phyloP scores from a whole-genome alignment of 192 early-diverging fungal species.

The Entomortierella chlamydospora region DNA sequence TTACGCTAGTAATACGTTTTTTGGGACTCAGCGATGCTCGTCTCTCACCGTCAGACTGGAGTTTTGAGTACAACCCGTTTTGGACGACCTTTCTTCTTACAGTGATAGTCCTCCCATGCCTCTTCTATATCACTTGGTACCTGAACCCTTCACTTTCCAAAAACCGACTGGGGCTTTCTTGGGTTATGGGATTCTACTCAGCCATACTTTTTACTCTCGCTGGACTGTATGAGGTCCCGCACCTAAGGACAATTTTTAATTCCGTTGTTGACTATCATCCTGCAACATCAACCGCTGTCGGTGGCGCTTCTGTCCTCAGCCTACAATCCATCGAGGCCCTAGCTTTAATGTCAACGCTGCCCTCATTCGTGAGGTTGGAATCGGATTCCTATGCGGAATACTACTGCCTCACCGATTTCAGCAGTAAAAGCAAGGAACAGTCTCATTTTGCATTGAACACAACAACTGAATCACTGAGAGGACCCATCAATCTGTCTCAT shows the following conservation, averaged over 20 bases:
- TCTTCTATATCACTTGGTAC: slow-evolving; percentile 47
- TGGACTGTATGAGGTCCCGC: slow-evolving; percentile 36
- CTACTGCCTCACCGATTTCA: slow-evolving; percentile 39
- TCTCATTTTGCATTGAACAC: no score
- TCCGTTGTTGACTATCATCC: slow-evolving; percentile 30
- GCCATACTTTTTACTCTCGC: slow-evolving; percentile 32
- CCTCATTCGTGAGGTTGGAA: slow-evolving; percentile 39
- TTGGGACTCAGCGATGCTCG: slow-evolving; percentile 31
- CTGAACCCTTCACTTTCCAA: slow-evolving; percentile 43
- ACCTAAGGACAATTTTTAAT: slow-evolving; percentile 43
- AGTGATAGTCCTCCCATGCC: slow-evolving; percentile 26
- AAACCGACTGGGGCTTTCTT: slow-evolving; percentile 48
- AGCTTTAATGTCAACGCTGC: slow-evolving; percentile 8
- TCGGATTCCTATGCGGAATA: slow-evolving; percentile 15
- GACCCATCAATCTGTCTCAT: no score
- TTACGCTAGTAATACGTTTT: slow-evolving; percentile 9
- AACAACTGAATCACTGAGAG: no score
- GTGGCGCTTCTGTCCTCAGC: not conserved
- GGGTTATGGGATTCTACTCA: slow-evolving; percentile 44
- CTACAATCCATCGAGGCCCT: not conserved
- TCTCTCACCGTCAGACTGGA: slow-evolving; percentile 37
- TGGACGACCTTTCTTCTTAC: slow-evolving; percentile 41
- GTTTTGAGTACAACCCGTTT: slow-evolving; percentile 31
- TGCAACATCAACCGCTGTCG: not conserved
- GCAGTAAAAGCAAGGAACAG: not conserved